Evolutionary conservation across 768 basidiomycete species (phyloP).

Genomic region (Serpula lacrymans): DNA sequence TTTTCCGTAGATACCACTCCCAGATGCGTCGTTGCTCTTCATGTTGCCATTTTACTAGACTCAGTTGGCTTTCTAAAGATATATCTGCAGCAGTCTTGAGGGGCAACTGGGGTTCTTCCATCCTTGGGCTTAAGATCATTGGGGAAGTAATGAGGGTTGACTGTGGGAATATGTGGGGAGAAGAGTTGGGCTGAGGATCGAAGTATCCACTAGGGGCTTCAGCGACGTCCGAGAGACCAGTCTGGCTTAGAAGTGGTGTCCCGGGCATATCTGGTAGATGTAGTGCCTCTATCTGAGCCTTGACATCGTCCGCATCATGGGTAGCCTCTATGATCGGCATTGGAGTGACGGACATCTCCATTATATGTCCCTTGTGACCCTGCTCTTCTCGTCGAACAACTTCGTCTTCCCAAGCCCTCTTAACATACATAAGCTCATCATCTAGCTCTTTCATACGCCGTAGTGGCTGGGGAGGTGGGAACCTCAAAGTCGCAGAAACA

Average conservation of each 20-base stretch:
- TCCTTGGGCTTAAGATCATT: constrained; percentile 23
- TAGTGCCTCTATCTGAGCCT: constrained; percentile 62
- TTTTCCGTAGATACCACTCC: constrained; percentile 93
- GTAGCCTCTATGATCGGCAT: constrained; percentile 23
- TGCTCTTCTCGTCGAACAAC: constrained; percentile 74
- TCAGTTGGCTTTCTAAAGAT: constrained; percentile 65
- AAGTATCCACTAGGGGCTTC: constrained; percentile 43
- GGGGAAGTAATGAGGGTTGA: constrained; percentile 30
- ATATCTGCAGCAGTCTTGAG: constrained; percentile 71
- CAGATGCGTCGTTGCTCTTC: constrained; percentile 87
- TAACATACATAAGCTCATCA: constrained; percentile 63
- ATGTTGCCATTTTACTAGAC: constrained; percentile 72
- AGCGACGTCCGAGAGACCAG: constrained; percentile 18
- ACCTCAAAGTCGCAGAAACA: constrained; percentile 87
- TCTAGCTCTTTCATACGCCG: constrained; percentile 87
- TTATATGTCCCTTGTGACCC: constrained; percentile 11
- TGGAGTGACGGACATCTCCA: constrained; percentile 23
- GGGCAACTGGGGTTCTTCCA: constrained; percentile 33
- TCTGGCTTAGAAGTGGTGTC: constrained; percentile 35
- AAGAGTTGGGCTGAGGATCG: constrained; percentile 29
- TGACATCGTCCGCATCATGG: constrained; percentile 48
- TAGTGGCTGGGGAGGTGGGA: constrained; percentile 89
- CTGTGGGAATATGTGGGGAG: constrained; percentile 25
- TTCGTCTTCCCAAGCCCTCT: constrained; percentile 85
- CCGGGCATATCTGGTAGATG: constrained; percentile 32